Base-by-base conservation (phyloP, 306 rosid genomes). In the Vachellia pachyceras region DNA sequence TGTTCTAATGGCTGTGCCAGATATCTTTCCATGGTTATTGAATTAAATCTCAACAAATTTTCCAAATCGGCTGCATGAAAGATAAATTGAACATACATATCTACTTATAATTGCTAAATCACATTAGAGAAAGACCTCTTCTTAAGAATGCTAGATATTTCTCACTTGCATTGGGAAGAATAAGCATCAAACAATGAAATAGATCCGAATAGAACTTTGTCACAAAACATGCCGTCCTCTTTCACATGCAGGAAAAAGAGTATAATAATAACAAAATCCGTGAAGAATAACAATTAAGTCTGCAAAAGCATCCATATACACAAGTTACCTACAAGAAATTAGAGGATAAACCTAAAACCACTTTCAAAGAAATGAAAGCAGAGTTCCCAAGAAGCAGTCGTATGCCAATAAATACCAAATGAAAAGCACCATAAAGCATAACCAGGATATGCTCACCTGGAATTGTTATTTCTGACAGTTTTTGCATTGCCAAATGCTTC, bases 401-500 rank as follows among this genome's bases (percentile, higher is more conserved):
- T n/a, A 73, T 69, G 68, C 17, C 61, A 70, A 68, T 29, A 69
- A 78, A 76, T 69, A 33, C 40, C 79, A 73, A 80, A 77, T 77
- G 57, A 47, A 70, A 77, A 67, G 45, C 79, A 74, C 33, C 69
- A 73, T 45, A 68, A 7, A 50, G 63, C 76, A 60, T 60, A 83
- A 52, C 54, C 46, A 64, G 41, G 49, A 83, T 78, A 45, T 80
- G 79, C 81, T 88, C 82, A 94, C 98, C 98, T 94, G 82, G 98
- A 94, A 89, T 94, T 94, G 89, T 88, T 90, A 83, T 94, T 94
- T 84, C 90, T 89, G 52, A 92, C 94, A 72, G 98, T 94, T 84
- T 94, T 94, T 69, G 98, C 95, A 8, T 94, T 92, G 81, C 98
- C 98, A 87, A 94, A 94, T 80, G 98, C 98, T 88, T 94, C 98